Base-by-base conservation (phyloP, 441 rosid genomes). In the Bruguiera hainesii region DNA sequence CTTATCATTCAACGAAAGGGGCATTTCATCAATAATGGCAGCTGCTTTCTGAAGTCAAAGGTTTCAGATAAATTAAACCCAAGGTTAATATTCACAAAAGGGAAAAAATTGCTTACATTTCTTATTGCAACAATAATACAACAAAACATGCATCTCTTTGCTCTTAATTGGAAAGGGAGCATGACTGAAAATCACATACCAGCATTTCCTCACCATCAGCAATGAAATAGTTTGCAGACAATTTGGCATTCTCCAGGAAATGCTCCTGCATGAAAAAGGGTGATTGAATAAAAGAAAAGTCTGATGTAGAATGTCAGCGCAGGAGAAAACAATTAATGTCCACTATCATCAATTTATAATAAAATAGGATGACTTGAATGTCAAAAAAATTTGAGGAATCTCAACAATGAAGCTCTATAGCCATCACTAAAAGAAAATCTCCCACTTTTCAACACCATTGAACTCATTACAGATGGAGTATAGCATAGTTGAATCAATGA, bases 211-310 rank as follows among this genome's bases (percentile, higher is more conserved):
- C 97, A 57, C 90, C 87, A 76, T 91, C 79, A 30, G 96, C 72
- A 33, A 94, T 89, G 79, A 94, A 91, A 79, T 88, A 94, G 73
- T 91, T 87, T 52, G 82, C 82, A 66, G 97, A 94, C 67, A 94
- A 66, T 75, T 87, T 94, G 62, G 96, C 93, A 76, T 94, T 91
- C 76, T 85, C 92, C 26, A 83, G 68, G 76, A 91, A 91, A 77
- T 88, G 85, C 75, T 87, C 93, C 98, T 93, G 89, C 75, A 75
- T 53, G 37, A 30, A 65, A 48, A 20, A 39, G 66, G 68, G 16
- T 5, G 30, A 16, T 20, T 26, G 30, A 37, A 26, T 42, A 53
- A 53, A 60, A 10, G 4, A 35, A 56, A 56, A 60, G 20, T 42
- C 59, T 42, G 15, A 21, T 55, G 15, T 5, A 33, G 51, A 53